phyloP scores from a whole-genome alignment of 352 stramenopile species.

The Pythium folliculosum region DNA sequence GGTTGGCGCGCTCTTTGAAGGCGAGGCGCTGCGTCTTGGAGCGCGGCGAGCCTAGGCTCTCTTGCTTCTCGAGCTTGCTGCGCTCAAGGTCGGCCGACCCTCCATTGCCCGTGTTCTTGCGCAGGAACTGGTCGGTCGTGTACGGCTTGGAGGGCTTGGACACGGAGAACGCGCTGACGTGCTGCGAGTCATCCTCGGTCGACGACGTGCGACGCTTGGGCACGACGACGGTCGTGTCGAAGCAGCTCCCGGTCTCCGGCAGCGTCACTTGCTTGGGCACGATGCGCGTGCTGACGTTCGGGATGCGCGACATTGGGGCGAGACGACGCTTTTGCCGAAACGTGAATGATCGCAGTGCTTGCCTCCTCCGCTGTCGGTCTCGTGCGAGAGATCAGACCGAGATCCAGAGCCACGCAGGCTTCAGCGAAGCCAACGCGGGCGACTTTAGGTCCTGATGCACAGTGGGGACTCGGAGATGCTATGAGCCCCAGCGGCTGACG shows the following conservation, averaged over 20 bases:
- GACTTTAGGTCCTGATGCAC: not conserved
- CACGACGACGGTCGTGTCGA: conserved; percentile 88
- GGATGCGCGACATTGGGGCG: conserved; percentile 63
- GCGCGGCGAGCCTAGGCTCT: conserved; percentile 45
- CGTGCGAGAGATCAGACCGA: not conserved
- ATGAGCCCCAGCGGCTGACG: too few relatives aligned
- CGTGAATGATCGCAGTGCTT: conserved; percentile 15
- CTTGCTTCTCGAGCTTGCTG: conserved; percentile 45
- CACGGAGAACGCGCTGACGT: conserved; percentile 90
- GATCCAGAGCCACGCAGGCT: not conserved
- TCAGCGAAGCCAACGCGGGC: too few relatives aligned
- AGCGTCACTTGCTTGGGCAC: conserved; percentile 75
- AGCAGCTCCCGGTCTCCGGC: conserved; percentile 93
- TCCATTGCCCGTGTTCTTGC: conserved; percentile 87
- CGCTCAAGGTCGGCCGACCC: conserved; percentile 80
- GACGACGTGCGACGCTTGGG: conserved; percentile 72
- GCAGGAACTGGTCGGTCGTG: conserved; percentile 90
- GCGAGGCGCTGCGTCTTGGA: conserved; percentile 64
- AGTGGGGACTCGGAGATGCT: too few relatives aligned
- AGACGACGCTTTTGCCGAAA: conserved; percentile 23
- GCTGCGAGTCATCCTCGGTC: conserved; percentile 56
- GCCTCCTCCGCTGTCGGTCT: too few relatives aligned
- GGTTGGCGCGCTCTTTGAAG: conserved; percentile 93
- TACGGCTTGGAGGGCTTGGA: conserved; percentile 85
- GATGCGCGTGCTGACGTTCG: conserved; percentile 83